Conservation (phyloP, 768 basidiomycete genomes). For the Tremella mesenterica region DNA sequence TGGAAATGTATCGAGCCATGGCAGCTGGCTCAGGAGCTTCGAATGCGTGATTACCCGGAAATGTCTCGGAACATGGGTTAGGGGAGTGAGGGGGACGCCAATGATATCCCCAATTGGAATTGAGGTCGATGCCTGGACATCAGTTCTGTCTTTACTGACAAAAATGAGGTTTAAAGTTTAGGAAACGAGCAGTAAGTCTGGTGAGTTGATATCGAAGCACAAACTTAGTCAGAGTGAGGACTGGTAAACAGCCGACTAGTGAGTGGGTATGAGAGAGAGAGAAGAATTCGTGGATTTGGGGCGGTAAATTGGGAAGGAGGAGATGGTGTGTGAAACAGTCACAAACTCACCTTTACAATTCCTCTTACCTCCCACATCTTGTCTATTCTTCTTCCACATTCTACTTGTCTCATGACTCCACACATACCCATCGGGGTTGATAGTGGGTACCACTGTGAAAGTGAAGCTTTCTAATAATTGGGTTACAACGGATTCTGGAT, state of each 20-base stretch:
- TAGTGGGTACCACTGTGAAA: conserved; percentile 41
- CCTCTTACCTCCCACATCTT: conserved; percentile 44
- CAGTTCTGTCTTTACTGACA: too few species aligned
- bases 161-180: too few species aligned
- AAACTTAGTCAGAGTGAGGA: too few species aligned
- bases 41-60: conserved; percentile 64
- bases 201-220: too few species aligned
- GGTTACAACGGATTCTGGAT: conserved; percentile 46
- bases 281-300: not conserved
- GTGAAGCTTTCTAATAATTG: conserved; percentile 51
- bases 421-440: conserved; percentile 47
- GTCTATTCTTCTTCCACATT: conserved; percentile 47
- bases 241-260: not conserved
- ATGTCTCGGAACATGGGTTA: conserved; percentile 63
- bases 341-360: conserved; percentile 29
- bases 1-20: conserved; percentile 59
- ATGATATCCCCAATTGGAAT: conserved; percentile 67
- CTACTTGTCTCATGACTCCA: conserved; percentile 60
- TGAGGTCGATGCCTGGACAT: conserved; percentile 70
- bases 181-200: too few species aligned
- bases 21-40: conserved; percentile 68
- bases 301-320: not conserved
- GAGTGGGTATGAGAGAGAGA: not conserved
- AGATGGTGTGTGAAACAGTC: too few species aligned
- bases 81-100: conserved; percentile 50